A percentile compares a stretch with the other conserved stretches of the same genome.
Conservation (phyloP, 352 stramenopile genomes). For the Elongisporangium anandrum region DNA sequence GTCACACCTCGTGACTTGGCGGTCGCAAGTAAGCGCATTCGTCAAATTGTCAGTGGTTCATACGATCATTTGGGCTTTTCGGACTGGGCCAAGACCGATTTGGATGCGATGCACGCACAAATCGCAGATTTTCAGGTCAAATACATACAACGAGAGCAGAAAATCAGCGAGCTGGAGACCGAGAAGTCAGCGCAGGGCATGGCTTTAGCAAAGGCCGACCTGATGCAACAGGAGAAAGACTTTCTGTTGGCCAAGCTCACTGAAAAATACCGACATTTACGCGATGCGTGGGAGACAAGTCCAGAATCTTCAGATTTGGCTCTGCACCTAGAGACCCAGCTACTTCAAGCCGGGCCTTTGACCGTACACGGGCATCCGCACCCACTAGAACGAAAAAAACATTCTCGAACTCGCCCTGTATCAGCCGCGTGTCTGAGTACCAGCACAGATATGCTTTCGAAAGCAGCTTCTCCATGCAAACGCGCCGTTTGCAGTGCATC, state of each 20-base stretch:
- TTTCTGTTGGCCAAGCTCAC: slow-evolving; percentile 47
- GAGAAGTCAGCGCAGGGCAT: slow-evolving; percentile 23
- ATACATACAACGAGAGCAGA: slow-evolving; percentile 14
- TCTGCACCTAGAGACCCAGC: neutral
- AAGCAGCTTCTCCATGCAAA: neutral
- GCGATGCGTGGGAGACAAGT: slow-evolving; percentile 10
- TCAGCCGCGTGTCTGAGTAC: slow-evolving; percentile 10
- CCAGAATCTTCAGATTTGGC: slow-evolving; percentile 4
- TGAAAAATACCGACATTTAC: slow-evolving; percentile 34
- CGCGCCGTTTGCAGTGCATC: too few relatives aligned
- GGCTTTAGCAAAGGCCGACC: slow-evolving; percentile 26
- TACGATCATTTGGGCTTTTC: slow-evolving; percentile 47
- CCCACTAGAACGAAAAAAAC: slow-evolving; percentile 33
- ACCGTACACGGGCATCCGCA: slow-evolving; percentile 51
- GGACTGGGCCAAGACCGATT: slow-evolving; percentile 42
- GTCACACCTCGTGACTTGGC: too few relatives aligned
- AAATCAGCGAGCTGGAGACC: slow-evolving; percentile 5
- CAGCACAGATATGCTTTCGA: neutral
- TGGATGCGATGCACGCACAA: slow-evolving; percentile 30
- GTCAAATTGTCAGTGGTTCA: slow-evolving; percentile 19
- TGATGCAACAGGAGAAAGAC: slow-evolving; percentile 56
- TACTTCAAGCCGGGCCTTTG: slow-evolving; percentile 20
- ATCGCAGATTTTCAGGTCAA: slow-evolving; percentile 19
- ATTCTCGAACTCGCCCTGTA: slow-evolving; percentile 15
- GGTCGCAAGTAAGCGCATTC: too few relatives aligned